Conservation (phyloP, 1,139 yeast species). For the Yamadazyma blattariae region DNA sequence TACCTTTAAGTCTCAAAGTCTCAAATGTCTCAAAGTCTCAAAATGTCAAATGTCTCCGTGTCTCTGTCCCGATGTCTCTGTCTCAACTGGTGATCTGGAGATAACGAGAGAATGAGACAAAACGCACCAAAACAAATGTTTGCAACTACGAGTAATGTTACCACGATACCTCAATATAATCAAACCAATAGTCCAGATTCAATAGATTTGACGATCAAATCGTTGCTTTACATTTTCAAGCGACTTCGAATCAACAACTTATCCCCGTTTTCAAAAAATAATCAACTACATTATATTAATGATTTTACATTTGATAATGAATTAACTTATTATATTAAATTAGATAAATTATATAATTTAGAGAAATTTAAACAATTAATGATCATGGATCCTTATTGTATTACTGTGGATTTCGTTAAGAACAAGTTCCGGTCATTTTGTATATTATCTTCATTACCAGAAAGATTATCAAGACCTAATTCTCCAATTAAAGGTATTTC, state of each 20-base stretch:
- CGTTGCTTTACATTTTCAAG: constrained; percentile 54
- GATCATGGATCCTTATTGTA: constrained; percentile 54
- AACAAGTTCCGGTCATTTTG: constrained; percentile 63
- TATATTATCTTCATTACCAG: constrained; percentile 49
- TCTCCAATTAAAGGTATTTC: no score
- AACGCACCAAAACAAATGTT: no score
- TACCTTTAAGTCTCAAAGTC: no score
- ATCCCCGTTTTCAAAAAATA: constrained; percentile 36
- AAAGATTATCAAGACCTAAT: constrained; percentile 16
- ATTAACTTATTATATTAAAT: constrained; percentile 1
- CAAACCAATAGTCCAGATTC: constrained; percentile 39
- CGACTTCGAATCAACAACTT: constrained; percentile 47
- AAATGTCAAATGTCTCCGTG: no score
- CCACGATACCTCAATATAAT: neutral
- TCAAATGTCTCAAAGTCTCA: no score
- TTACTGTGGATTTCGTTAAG: constrained; percentile 60
- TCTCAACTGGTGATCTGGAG: no score
- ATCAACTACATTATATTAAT: constrained; percentile 19
- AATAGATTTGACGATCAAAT: constrained; percentile 56
- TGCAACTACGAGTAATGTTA: no score
- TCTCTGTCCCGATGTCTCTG: no score
- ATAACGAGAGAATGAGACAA: no score
- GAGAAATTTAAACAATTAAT: constrained; percentile 40
- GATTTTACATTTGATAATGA: constrained; percentile 1
- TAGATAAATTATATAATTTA: constrained; percentile 52